These are phyloP conservation scores for Leishmania tarentolae DNA, from an alignment of 208 protist genomes.

Conservation along the genomic window DNA sequence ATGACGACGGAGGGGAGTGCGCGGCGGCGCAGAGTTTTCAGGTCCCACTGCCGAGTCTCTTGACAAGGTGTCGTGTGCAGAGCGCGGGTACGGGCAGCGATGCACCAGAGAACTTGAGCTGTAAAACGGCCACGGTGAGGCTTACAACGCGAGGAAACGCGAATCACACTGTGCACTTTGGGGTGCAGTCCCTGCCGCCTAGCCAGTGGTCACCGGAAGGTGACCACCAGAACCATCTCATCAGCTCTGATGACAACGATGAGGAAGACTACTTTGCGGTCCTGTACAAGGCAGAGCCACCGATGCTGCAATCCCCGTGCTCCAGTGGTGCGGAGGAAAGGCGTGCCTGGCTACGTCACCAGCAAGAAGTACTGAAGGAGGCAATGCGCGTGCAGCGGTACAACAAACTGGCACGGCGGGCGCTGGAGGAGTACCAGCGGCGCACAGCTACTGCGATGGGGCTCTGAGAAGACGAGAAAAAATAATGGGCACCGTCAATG, in stretches of 20 bases:
- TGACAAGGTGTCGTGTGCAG: not conserved
- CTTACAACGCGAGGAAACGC: not conserved
- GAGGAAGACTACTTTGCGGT: constrained; percentile 5
- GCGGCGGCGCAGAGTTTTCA: constrained; percentile 1
- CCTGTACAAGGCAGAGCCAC: not conserved
- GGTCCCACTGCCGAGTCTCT: not conserved
- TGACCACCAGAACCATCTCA: not conserved
- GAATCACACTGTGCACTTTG: constrained; percentile 3
- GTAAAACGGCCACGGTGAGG: not conserved
- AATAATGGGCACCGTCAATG: too few species aligned
- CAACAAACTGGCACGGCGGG: constrained; percentile 51
- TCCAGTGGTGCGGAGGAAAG: constrained; percentile 5
- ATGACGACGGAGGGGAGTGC: not conserved
- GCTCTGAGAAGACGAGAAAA: not conserved
- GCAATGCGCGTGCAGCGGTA: constrained; percentile 63
- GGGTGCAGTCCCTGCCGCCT: not conserved
- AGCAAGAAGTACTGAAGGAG: constrained; percentile 59
- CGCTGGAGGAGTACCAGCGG: constrained; percentile 44
- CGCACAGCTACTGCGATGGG: constrained; percentile 10
- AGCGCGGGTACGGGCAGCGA: not conserved
- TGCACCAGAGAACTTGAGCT: not conserved
- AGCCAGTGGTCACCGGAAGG: not conserved
- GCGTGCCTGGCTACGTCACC: constrained; percentile 37
- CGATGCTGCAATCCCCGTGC: not conserved
- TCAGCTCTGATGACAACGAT: not conserved